A percentile compares a stretch with the other conserved stretches of the same genome.
These are phyloP conservation scores for Multifurca ochricompacta DNA, from an alignment of 768 basidiomycete species.

Conservation along the genomic window DNA sequence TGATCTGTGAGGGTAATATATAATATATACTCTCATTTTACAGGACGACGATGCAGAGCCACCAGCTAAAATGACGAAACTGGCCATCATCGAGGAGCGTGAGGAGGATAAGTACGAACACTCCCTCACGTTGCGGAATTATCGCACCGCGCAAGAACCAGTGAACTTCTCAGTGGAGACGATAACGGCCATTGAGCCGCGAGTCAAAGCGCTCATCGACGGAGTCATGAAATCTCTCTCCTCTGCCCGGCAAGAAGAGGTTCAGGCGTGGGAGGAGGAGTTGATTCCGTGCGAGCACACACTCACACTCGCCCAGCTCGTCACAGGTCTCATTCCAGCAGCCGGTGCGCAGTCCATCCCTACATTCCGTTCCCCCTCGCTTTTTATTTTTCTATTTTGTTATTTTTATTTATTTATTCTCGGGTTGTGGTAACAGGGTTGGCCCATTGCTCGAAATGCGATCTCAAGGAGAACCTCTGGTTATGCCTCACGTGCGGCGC, in stretches of 20 bases:
- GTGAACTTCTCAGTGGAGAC: slow-evolving; percentile 39
- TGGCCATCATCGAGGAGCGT: slow-evolving; percentile 78
- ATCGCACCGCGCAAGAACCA: slow-evolving; percentile 49
- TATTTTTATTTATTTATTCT: not conserved
- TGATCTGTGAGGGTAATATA: too few relatives aligned
- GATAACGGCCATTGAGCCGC: slow-evolving; percentile 28
- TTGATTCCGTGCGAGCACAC: slow-evolving; percentile 81
- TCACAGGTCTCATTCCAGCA: slow-evolving; percentile 40
- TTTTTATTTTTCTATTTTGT: too few relatives aligned
- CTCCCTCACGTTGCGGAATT: slow-evolving; percentile 60
- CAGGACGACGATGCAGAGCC: slow-evolving; percentile 75
- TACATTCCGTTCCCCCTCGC: not conserved
- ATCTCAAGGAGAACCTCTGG: slow-evolving; percentile 90
- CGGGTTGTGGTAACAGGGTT: slow-evolving; percentile 41
- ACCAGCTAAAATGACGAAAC: slow-evolving; percentile 80
- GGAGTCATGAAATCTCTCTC: slow-evolving; percentile 76
- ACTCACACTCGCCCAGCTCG: slow-evolving; percentile 42
- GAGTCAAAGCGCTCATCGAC: slow-evolving; percentile 53
- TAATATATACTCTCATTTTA: too few relatives aligned
- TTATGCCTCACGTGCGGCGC: slow-evolving; percentile 88
- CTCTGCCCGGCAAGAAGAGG: slow-evolving; percentile 86
- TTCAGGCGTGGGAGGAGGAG: slow-evolving; percentile 98
- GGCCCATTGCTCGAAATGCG: slow-evolving; percentile 75
- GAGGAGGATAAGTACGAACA: slow-evolving; percentile 87
- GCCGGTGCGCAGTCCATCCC: slow-evolving; percentile 36